Conservation (phyloP, 116 monocot genomes). For the Phalaenopsis hybrid region DNA sequence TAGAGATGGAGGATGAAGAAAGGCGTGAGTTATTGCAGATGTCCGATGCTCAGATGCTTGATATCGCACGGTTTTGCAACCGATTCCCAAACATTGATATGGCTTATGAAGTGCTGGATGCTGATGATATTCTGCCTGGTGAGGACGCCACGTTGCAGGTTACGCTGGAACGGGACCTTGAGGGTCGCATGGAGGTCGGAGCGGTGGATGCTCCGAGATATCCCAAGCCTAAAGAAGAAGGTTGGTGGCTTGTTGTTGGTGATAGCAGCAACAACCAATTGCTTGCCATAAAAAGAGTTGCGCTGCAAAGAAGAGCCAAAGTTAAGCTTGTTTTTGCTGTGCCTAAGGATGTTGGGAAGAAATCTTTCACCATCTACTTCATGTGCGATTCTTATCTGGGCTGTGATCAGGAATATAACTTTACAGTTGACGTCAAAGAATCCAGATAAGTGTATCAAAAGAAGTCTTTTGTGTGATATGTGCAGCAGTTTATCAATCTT, state of each 20-base stretch:
- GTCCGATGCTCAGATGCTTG: slow-evolving; percentile 72
- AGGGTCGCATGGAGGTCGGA: slow-evolving; percentile 58
- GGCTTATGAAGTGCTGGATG: slow-evolving; percentile 65
- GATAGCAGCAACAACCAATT: slow-evolving; percentile 68
- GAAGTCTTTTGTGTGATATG: not conserved
- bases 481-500: not conserved
- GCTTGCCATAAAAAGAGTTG: slow-evolving; percentile 79
- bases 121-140: slow-evolving; percentile 50
- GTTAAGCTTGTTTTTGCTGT: slow-evolving; percentile 74
- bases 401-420: slow-evolving; percentile 88
- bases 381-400: slow-evolving; percentile 95
- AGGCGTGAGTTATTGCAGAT: slow-evolving; percentile 73
- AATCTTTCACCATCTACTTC: slow-evolving; percentile 60
- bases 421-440: slow-evolving; percentile 62
- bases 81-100: slow-evolving; percentile 90
- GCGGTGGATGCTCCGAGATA: slow-evolving; percentile 68
- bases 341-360: slow-evolving; percentile 49
- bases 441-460: slow-evolving; percentile 10
- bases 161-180: slow-evolving; percentile 75
- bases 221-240: slow-evolving; percentile 89
- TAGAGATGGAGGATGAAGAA: slow-evolving; percentile 81
- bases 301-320: slow-evolving; percentile 56
- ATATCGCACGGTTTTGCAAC: slow-evolving; percentile 83
- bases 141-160: slow-evolving; percentile 72
- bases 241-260: slow-evolving; percentile 97